Evolutionary conservation across 1,284 basidiomycete genomes (phyloP), one percentile per base, ranked within the genome.

Genomic region (Boletellus sp.): DNA sequence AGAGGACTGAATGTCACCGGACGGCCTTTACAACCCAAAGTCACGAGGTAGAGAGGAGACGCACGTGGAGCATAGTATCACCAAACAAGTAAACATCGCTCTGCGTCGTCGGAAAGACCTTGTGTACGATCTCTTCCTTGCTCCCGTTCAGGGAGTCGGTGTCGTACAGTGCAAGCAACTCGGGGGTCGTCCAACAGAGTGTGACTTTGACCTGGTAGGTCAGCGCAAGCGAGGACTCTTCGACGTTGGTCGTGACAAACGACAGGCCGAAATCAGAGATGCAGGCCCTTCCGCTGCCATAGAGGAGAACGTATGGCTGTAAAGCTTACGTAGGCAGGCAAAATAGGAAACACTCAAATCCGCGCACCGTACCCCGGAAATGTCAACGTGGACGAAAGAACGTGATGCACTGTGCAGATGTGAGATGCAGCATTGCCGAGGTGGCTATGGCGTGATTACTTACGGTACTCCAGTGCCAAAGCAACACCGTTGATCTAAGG

Each of bases 281-380:
- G 19, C 58, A 63, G 6, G 56, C 60, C 21, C 58, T 50, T 25
- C 60, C 57, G 5, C 35, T 50, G 2, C 11, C 20, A 19, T 53
- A 6, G 6, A 59, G 34, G 1, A 59, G 58, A 29, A 63, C 16
- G 13, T 59, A 63, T 5, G 36, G n/a, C 36, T 38, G 36, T 4
- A 5, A 13, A 10, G 7, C 1, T 19, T 11, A 17, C 10, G 26
- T 37, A 8, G 26, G 14, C 26, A 39, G 13, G n/a, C 4, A 6
- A 13, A 19, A 39, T 14, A 11, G 16, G 16, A 8, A 8, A 29
- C 23, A 4, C 10, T 7, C 14, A 27, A 23, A 27, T 6, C 0
- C 5, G 5, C 9, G 26, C 63, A n/a, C n/a, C n/a, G 19, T 45
- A 66, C 63, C 4, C 62, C 62, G 30, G 62, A 65, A 5, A 62